phyloP scores from a whole-genome alignment of 345 rosid genomes.

The Dipteronia sinensis region DNA sequence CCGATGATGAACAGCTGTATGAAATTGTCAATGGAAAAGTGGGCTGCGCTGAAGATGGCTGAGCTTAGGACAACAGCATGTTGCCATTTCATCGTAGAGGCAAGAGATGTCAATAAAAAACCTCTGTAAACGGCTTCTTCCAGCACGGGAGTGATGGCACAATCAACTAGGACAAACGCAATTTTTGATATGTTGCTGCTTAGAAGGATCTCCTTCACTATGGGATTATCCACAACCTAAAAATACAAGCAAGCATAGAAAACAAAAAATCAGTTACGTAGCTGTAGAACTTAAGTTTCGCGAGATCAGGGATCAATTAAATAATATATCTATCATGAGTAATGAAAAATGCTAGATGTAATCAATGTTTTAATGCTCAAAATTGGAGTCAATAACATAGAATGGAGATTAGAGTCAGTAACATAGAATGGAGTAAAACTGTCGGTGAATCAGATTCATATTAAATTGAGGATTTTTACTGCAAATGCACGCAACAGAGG shows the following conservation, averaged over 20 bases:
- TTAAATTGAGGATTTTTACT: neutral
- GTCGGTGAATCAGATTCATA: neutral
- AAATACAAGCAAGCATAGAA: constrained; percentile 1
- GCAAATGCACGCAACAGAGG: neutral
- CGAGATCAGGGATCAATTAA: neutral
- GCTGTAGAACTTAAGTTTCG: neutral
- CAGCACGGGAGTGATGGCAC: constrained; percentile 62
- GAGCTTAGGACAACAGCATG: constrained; percentile 62
- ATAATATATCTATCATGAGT: neutral
- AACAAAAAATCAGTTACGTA: neutral
- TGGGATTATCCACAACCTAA: constrained; percentile 52
- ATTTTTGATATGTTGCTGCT: constrained; percentile 50
- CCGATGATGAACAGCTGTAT: constrained; percentile 72
- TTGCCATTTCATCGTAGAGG: constrained; percentile 61
- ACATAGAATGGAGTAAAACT: neutral
- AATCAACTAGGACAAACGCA: constrained; percentile 58
- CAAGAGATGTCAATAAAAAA: constrained; percentile 64
- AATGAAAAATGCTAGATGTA: neutral
- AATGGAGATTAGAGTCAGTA: too few species aligned
- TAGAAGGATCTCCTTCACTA: constrained; percentile 59
- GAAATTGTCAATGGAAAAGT: constrained; percentile 68
- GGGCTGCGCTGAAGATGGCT: constrained; percentile 70
- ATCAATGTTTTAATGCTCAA: neutral
- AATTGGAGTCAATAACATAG: neutral
- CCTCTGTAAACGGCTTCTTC: constrained; percentile 89